phyloP scores from a whole-genome alignment of 148 eudicot species.

The Polygonum maritimum region DNA sequence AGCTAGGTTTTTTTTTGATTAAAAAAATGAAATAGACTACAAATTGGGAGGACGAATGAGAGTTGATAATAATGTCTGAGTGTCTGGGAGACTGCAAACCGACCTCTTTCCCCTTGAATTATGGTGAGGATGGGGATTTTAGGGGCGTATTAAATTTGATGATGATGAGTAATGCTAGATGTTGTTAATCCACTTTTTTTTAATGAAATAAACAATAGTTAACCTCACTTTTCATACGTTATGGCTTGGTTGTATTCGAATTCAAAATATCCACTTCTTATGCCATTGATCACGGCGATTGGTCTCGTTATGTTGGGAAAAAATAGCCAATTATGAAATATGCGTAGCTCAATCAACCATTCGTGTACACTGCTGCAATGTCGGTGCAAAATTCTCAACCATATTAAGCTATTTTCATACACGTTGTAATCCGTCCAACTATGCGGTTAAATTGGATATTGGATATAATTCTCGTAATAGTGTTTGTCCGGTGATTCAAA shows the following conservation, averaged over 20 bases:
- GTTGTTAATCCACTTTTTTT: neutral
- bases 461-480: too few species aligned
- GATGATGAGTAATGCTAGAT: neutral
- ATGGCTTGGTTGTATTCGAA: neutral
- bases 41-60: neutral
- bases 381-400: neutral
- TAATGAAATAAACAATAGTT: too few species aligned
- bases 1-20: neutral
- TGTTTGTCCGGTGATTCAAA: too few species aligned
- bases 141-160: neutral
- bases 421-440: too few species aligned
- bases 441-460: too few species aligned
- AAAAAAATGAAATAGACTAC: too few species aligned
- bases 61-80: conserved; percentile 9
- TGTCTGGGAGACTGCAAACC: conserved; percentile 11
- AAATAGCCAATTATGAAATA: neutral
- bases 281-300: neutral
- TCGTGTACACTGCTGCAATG: neutral
- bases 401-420: too few species aligned
- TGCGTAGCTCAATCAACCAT: neutral
- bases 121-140: conserved; percentile 9
- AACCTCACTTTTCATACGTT: neutral
- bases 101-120: conserved; percentile 22
- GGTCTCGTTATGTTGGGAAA: neutral
- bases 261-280: neutral